Evolutionary conservation across 2,329 filamentous ascomycete genomes (phyloP), one percentile per base, ranked within the genome.

Genomic region (Penicillium sp.): DNA sequence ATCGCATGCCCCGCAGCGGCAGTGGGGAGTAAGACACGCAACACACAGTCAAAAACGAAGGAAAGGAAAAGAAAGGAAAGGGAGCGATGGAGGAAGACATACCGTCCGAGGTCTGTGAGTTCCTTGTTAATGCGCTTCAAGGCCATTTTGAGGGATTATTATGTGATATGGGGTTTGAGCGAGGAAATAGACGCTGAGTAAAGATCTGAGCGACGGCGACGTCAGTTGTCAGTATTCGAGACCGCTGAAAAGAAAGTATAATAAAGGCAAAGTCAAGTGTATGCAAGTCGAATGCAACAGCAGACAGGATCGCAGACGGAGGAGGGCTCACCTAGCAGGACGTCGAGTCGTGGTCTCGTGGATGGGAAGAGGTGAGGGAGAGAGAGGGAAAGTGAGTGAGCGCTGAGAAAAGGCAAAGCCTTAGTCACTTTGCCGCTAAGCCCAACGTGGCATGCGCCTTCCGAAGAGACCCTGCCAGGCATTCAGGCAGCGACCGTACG

Each of bases 41-140:
- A 49, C 56, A 51, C 14, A 47, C 54, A 47, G 54, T 42, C 38
- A 45, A 20, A 49, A 55, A 38, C 47, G 14, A 18, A 52, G n/a
- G 35, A 50, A 20, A n/a, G 45, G 30, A 60, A 51, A 38, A 56
- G 54, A 46, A 51, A 24, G 42, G 20, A 53, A 57, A n/a, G n/a
- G n/a, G n/a, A 52, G 56, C 59, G 53, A 52, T 57, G 52, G 5
- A 42, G 14, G 18, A 46, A 49, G 45, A 65, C 76, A 71, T 74
- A 79, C 77, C 77, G 77, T 66, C 76, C 77, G 61, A 79, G 74
- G 63, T 79, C 77, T 73, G 74, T 74, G 66, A 79, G 76, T 75
- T 79, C 77, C 70, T 79, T 79, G 73, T 79, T 79, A 71, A 79
- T 79, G 67, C 77, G 71, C 75, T 79, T 79, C 59, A 79, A 73